These are phyloP conservation scores for Candida hungchunana DNA, from an alignment of 805 yeast genomes.

Conservation along the genomic window DNA sequence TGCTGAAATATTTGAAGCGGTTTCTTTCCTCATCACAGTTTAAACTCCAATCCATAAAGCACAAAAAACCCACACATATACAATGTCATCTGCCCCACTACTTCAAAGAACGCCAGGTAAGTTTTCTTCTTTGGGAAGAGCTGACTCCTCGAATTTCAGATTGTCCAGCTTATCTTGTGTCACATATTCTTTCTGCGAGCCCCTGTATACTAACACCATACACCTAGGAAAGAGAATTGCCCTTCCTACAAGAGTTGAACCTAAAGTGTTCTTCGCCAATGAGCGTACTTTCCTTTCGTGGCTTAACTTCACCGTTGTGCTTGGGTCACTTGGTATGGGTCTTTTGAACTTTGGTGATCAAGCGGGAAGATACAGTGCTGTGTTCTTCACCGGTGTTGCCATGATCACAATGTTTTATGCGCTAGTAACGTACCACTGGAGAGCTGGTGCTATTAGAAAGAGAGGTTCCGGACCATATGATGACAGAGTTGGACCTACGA, in stretches of 20 bases:
- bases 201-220: conserved; percentile 6
- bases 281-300: conserved; percentile 98
- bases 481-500: conserved; percentile 97
- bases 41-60: no score
- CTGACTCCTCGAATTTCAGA: no score
- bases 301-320: conserved; percentile 97
- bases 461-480: conserved; percentile 99
- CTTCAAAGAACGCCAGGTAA: conserved; percentile 67
- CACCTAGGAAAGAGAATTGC: conserved; percentile 80
- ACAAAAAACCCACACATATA: conserved; percentile 1
- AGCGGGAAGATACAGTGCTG: conserved; percentile 89
- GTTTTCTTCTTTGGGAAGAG: conserved; percentile 18
- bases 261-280: conserved; percentile 97
- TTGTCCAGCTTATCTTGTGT: no score
- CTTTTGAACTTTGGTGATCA: conserved; percentile 93
- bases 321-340: conserved; percentile 96
- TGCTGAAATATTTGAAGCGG: no score
- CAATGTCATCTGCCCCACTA: conserved; percentile 68
- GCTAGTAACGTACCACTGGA: conserved; percentile 95
- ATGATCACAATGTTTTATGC: conserved; percentile 98
- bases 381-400: conserved; percentile 89
- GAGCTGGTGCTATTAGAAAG: conserved; percentile 96
- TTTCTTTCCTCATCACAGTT: no score
- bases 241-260: conserved; percentile 96
- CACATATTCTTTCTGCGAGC: background rate